Percentiles rank a stretch among this genome's conserved stretches.
These are phyloP conservation scores for Bryoglossum gracile DNA, from an alignment of 495 filamentous ascomycete genomes.

Conservation along the genomic window DNA sequence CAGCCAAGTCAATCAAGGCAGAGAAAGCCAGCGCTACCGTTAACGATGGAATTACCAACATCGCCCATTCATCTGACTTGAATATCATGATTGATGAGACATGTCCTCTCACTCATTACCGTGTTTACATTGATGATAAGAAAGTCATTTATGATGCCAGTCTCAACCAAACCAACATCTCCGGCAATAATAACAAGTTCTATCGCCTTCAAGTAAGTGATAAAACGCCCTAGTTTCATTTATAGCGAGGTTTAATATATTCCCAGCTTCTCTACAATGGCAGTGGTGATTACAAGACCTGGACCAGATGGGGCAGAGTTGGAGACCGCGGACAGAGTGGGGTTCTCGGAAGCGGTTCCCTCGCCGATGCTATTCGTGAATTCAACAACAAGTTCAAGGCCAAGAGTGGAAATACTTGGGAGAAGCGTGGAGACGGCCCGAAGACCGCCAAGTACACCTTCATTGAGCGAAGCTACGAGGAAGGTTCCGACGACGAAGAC, in stretches of 20 bases:
- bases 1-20: slow-evolving; percentile 7
- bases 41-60: slow-evolving; percentile 28
- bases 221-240: slow-evolving; percentile 32
- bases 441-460: slow-evolving; percentile 68
- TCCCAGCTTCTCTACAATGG: slow-evolving; percentile 31
- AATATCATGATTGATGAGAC: slow-evolving; percentile 42
- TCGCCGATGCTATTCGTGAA: slow-evolving; percentile 39
- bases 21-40: slow-evolving; percentile 11
- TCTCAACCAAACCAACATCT: slow-evolving; percentile 53
- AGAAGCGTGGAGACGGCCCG: slow-evolving; percentile 48
- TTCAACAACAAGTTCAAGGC: slow-evolving; percentile 74
- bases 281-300: slow-evolving; percentile 41
- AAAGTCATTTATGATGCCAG: slow-evolving; percentile 60
- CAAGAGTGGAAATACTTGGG: slow-evolving; percentile 68
- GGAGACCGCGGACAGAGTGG: slow-evolving; percentile 61
- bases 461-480: slow-evolving; percentile 59
- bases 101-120: slow-evolving; percentile 25
- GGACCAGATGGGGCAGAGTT: slow-evolving; percentile 75
- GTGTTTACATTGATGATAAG: slow-evolving; percentile 57
- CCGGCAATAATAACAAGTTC: slow-evolving; percentile 66
- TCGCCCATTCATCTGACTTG: slow-evolving; percentile 37
- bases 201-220: slow-evolving; percentile 41
- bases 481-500: slow-evolving; percentile 58
- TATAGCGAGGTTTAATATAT: slow-evolving; percentile 1
- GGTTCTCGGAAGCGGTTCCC: slow-evolving; percentile 32